phyloP scores from a whole-genome alignment of 352 stramenopile species.

The Plasmopara halstedii region DNA sequence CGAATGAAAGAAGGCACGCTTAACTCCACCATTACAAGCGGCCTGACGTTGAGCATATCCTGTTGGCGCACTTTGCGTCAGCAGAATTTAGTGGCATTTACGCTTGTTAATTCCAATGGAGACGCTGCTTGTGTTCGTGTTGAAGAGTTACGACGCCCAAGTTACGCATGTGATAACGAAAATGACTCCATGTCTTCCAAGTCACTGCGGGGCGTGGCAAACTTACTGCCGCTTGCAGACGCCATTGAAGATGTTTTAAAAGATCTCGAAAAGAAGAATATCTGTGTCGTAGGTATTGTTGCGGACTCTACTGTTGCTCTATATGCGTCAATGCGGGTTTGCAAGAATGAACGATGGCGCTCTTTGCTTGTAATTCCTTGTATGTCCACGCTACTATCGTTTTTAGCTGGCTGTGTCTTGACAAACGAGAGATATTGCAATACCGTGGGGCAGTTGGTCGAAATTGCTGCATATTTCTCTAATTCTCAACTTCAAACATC shows the following conservation, averaged over 20 bases:
- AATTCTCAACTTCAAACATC: conserved; percentile 35
- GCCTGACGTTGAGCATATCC: conserved; percentile 67
- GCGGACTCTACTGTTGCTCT: conserved; percentile 54
- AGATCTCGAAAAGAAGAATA: conserved; percentile 42
- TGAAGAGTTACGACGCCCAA: conserved; percentile 35
- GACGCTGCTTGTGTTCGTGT: conserved; percentile 61
- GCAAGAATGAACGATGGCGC: conserved; percentile 23
- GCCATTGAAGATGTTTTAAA: conserved; percentile 53
- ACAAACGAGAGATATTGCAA: conserved; percentile 41
- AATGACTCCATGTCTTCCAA: conserved; percentile 9
- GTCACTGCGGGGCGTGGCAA: conserved; percentile 3
- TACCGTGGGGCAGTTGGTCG: conserved; percentile 51
- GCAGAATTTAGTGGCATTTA: conserved; percentile 66
- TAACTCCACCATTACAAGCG: conserved; percentile 75
- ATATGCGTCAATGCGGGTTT: conserved; percentile 48
- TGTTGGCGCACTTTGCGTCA: conserved; percentile 56
- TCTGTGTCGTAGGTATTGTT: conserved; percentile 69
- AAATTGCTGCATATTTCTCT: conserved; percentile 54
- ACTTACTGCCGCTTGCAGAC: conserved; percentile 18
- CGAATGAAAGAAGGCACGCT: conserved; percentile 77
- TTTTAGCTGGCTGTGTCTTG: conserved; percentile 45
- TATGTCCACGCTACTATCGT: conserved; percentile 43
- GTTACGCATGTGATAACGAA: conserved; percentile 8
- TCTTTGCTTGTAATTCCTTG: conserved; percentile 65
- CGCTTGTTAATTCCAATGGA: conserved; percentile 72